These are phyloP conservation scores for Collybia sp. DNA, from an alignment of 768 basidiomycete genomes.

Conservation along the genomic window DNA sequence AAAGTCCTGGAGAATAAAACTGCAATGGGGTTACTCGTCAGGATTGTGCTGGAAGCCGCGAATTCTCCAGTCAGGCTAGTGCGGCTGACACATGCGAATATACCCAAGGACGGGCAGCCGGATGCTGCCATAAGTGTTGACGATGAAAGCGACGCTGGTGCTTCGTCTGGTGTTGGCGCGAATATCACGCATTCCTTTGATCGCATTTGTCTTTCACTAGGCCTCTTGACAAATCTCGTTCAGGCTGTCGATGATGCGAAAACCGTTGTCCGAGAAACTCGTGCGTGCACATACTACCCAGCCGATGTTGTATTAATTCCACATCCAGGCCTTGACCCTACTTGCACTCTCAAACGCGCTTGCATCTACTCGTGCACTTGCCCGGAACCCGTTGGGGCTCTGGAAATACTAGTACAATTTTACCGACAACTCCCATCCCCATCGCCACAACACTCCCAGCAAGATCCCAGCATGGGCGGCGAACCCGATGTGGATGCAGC, in stretches of 20 bases:
- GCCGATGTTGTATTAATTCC: background rate
- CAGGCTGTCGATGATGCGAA: constrained; percentile 52
- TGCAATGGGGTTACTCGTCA: constrained; percentile 42
- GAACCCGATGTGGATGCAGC: constrained; percentile 17
- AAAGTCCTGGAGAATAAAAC: constrained; percentile 42
- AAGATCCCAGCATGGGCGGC: constrained; percentile 10
- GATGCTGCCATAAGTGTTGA: constrained; percentile 7
- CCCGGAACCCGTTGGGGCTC: constrained; percentile 31
- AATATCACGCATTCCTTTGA: constrained; percentile 48
- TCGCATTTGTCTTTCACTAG: constrained; percentile 68
- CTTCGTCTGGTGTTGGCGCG: background rate
- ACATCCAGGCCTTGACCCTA: constrained; percentile 42
- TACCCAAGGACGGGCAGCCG: background rate
- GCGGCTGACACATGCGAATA: constrained; percentile 2
- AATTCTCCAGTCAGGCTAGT: constrained; percentile 6
- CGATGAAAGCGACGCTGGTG: background rate
- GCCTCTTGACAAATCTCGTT: constrained; percentile 71
- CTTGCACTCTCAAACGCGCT: constrained; percentile 40
- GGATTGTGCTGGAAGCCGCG: constrained; percentile 27
- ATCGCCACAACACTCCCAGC: constrained; percentile 15
- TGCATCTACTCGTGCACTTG: constrained; percentile 58
- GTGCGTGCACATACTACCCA: constrained; percentile 31
- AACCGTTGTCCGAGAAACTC: constrained; percentile 36
- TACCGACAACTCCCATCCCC: constrained; percentile 34
- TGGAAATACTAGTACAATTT: constrained; percentile 47